Percentiles rank a stretch among this genome's conserved stretches.
Evolutionary conservation across 2,329 filamentous ascomycete genomes (phyloP).

Genomic region (Aureobasidium lini): DNA sequence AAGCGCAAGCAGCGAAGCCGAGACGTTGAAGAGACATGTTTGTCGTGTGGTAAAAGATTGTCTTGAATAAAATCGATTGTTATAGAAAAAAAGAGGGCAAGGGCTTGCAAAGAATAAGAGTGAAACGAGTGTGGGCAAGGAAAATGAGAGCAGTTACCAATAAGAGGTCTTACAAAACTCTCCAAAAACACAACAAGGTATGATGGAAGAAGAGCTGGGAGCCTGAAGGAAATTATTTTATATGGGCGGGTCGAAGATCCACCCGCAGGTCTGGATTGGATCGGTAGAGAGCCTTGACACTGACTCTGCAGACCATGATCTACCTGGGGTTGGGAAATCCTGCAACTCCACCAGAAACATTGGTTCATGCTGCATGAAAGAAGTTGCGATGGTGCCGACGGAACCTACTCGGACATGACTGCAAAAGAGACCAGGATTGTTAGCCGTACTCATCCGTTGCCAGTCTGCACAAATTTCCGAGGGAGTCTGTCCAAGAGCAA

Average conservation of each 20-base stretch:
- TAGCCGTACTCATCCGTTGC: neutral
- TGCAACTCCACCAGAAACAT: neutral
- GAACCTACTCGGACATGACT: neutral
- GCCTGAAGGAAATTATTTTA: slow-evolving; percentile 10
- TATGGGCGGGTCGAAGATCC: slow-evolving; percentile 5
- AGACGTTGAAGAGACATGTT: slow-evolving; percentile 9
- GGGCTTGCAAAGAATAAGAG: neutral
- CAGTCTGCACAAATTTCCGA: neutral
- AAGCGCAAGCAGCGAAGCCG: neutral
- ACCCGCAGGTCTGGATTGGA: slow-evolving; percentile 7
- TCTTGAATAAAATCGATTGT: neutral
- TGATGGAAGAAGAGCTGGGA: neutral
- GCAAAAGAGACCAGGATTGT: neutral
- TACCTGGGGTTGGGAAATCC: neutral
- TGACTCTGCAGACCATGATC: slow-evolving; percentile 1
- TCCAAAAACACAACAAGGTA: neutral
- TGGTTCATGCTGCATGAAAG: neutral
- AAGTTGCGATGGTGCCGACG: neutral
- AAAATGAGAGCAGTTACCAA: neutral
- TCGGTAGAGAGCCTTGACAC: neutral
- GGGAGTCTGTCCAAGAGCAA: neutral
- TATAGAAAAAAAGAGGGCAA: neutral
- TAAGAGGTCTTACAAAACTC: neutral
- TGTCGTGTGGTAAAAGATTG: neutral
- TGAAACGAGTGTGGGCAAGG: slow-evolving; percentile 5